Evolutionary conservation across 2,329 filamentous ascomycete genomes (phyloP).

Genomic region (Pestalotiopsis sp.): DNA sequence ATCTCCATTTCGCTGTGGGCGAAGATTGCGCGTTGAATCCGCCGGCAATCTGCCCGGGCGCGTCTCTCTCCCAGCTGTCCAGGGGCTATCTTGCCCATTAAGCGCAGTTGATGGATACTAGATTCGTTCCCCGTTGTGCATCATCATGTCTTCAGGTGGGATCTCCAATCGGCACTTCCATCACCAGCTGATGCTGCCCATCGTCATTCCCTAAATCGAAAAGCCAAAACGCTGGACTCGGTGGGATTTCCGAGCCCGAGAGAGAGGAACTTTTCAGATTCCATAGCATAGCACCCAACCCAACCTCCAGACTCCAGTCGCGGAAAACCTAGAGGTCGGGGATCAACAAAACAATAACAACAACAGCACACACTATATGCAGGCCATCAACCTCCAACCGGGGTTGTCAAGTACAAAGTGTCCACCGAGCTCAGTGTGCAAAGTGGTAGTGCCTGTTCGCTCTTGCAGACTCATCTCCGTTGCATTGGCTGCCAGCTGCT

Average conservation of each 20-base stretch:
- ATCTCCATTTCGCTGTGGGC: constrained; percentile 9
- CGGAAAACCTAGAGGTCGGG: not conserved
- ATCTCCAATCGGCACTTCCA: constrained; percentile 2
- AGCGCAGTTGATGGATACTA: not conserved
- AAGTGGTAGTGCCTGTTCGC: constrained; percentile 6
- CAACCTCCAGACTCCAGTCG: not conserved
- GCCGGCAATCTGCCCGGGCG: constrained; percentile 9
- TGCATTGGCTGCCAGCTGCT: constrained; percentile 14
- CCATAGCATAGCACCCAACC: not conserved
- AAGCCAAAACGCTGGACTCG: not conserved
- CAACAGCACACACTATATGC: not conserved
- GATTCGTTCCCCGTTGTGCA: not conserved
- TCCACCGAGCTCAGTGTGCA: not conserved
- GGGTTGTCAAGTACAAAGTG: not conserved
- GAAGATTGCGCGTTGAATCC: constrained; percentile 13
- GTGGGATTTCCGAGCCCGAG: not conserved
- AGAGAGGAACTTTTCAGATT: not conserved
- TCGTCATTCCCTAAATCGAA: not conserved
- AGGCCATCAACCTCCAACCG: not conserved
- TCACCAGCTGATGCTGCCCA: not conserved
- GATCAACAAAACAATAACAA: not conserved
- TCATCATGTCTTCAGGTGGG: not conserved
- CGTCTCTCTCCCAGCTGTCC: not conserved
- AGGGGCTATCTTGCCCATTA: not conserved
- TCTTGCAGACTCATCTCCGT: constrained; percentile 16